Percentiles rank a stretch among this genome's conserved stretches.
phyloP scores from a whole-genome alignment of 2,329 filamentous ascomycete species.

The Ophiocordyceps australis region DNA sequence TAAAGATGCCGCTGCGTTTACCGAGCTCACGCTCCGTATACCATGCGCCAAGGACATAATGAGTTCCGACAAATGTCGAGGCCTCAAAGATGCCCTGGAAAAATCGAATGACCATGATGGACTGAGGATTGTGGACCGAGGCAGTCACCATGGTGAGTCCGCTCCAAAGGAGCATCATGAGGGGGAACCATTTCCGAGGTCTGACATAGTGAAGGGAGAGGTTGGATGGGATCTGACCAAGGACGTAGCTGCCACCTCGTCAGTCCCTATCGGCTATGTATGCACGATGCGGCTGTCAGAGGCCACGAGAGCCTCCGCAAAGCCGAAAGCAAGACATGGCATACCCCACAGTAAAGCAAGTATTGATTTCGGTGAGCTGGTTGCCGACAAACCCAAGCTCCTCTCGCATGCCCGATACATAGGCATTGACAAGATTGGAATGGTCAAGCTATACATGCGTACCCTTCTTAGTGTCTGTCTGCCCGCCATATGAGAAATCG shows the following conservation, averaged over 20 bases:
- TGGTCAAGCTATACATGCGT: conserved; percentile 22
- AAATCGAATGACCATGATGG: conserved; percentile 19
- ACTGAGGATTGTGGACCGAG: conserved; percentile 16
- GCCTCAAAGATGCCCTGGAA: conserved; percentile 19
- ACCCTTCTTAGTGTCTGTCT: too few species aligned
- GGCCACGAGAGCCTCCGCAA: too few species aligned
- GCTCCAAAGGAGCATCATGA: conserved; percentile 47
- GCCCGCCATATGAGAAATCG: too few species aligned
- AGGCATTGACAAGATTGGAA: conserved; percentile 19
- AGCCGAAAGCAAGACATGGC: too few species aligned
- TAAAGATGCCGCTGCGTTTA: conserved; percentile 46
- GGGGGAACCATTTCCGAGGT: conserved; percentile 44
- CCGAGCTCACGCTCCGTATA: conserved; percentile 42
- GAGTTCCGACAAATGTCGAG: conserved; percentile 20
- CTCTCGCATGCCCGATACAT: conserved; percentile 26
- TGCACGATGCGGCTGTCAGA: not conserved
- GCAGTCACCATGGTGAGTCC: conserved; percentile 38
- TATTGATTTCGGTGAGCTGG: conserved; percentile 18
- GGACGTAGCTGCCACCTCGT: conserved; percentile 13
- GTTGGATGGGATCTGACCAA: conserved; percentile 44
- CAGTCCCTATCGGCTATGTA: not conserved
- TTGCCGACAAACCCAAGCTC: conserved; percentile 26
- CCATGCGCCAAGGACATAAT: conserved; percentile 31
- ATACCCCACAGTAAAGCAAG: conserved; percentile 18
- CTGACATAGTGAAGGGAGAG: conserved; percentile 43